Evolutionary conservation across 2,329 filamentous ascomycete species (phyloP), one percentile per base, ranked within the genome.

Genomic region (Phaeosphaeria sp.): DNA sequence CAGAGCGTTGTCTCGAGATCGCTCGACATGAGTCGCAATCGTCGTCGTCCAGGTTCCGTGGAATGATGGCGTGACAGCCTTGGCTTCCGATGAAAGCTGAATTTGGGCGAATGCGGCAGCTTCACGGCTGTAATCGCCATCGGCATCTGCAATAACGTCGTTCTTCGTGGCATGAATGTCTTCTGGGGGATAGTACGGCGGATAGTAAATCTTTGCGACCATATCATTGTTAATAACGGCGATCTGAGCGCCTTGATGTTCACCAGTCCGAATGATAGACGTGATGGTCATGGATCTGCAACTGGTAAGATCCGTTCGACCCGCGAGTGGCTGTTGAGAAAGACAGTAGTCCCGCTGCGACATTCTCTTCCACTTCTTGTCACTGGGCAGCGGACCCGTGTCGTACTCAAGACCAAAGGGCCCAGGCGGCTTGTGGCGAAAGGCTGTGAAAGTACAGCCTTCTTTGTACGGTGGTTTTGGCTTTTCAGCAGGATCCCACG

Each of bases 141-240:
- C 52, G 1, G 55, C 52, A n/a, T 52, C 13, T 0, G 30, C 9
- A 17, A 58, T 36, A 17, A 58, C 55, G 22, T 55, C 43, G 39
- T 53, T 44, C 22, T 54, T 48, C 18, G 43, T 36, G 9, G 25
- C 43, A n/a, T 50, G 51, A 3, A 41, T 21, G 22, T 55, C 47
- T 13, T 44, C 23, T 0, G 17, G 20, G 17, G 41, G 17, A 13
- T 60, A 55, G 21, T 57, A 60, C 6, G 58, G 46, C 6, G 58
- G 58, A 15, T 61, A 55, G 33, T 55, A 58, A 15, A 58, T 58
- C 27, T 55, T 61, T 3, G 58, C 55, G 6, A 58, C 55, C 25
- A 52, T 21, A 11, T 10, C 21, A 9, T 43, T 27, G 5, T 58
- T 51, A 6, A 54, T 33, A 2, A 48, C 33, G 7, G 58, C 49